A percentile compares a stretch with the other conserved stretches of the same genome.
Conservation (phyloP, 495 filamentous ascomycete species). For the Amphirosellinia nigrospora region DNA sequence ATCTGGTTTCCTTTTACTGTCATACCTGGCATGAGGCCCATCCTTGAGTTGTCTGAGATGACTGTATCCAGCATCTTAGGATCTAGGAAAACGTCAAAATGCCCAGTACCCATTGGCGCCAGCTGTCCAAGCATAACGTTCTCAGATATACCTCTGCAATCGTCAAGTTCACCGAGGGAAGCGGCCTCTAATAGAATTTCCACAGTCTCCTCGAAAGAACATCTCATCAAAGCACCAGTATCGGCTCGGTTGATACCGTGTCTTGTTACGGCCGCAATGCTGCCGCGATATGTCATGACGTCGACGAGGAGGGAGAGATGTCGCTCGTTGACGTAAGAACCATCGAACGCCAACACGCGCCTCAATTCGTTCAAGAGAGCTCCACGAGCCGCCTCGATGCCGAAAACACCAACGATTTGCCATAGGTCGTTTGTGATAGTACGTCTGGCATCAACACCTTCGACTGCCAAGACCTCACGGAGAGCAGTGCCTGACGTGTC, state of each 20-base stretch:
- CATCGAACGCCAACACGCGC: constrained; percentile 91
- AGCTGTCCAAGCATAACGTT: constrained; percentile 98
- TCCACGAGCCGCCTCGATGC: constrained; percentile 90
- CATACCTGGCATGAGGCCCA: constrained; percentile 77
- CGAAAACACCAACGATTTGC: constrained; percentile 90
- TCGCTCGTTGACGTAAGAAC: constrained; percentile 98
- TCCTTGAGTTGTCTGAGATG: constrained; percentile 84
- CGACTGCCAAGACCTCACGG: constrained; percentile 79
- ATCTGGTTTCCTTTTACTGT: constrained; percentile 72
- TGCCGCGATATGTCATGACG: constrained; percentile 95
- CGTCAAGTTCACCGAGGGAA: constrained; percentile 90
- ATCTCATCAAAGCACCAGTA: constrained; percentile 97
- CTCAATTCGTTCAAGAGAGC: constrained; percentile 87
- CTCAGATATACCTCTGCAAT: constrained; percentile 96
- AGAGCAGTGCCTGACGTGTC: constrained; percentile 91
- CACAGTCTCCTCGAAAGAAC: constrained; percentile 99
- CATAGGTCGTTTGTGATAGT: constrained; percentile 96
- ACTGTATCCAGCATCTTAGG: constrained; percentile 94
- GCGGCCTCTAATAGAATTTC: constrained; percentile 97
- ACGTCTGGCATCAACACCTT: constrained; percentile 86
- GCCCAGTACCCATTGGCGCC: constrained; percentile 93
- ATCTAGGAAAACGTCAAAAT: constrained; percentile 90
- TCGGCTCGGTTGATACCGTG: constrained; percentile 98
- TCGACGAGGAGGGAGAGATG: constrained; percentile 96
- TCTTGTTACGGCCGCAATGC: constrained; percentile 92